Percentiles rank a stretch among this genome's conserved stretches.
Conservation (phyloP, 192 early-diverging fungal species). For the Mortierella antarctica region DNA sequence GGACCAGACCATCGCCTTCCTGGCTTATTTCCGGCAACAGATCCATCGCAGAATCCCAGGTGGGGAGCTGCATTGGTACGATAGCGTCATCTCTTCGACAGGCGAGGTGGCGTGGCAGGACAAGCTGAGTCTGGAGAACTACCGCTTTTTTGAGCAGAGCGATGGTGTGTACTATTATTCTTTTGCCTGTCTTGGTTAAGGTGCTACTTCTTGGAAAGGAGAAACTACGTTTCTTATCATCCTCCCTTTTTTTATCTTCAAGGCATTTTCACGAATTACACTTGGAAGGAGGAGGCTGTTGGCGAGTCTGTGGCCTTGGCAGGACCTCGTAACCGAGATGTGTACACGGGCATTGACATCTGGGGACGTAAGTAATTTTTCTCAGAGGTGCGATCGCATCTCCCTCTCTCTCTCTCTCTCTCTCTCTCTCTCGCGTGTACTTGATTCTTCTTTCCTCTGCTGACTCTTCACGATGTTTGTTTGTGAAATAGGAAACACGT, state of each 20-base stretch:
- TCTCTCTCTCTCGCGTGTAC: too few relatives aligned
- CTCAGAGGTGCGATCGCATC: background rate
- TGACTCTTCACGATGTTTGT: background rate
- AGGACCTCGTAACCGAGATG: slow-evolving; percentile 48
- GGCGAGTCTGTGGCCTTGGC: slow-evolving; percentile 48
- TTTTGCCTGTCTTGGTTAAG: slow-evolving; percentile 58
- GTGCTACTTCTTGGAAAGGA: background rate
- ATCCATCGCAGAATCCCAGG: slow-evolving; percentile 62
- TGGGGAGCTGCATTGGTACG: slow-evolving; percentile 70
- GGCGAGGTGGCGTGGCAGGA: slow-evolving; percentile 68
- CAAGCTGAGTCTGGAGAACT: slow-evolving; percentile 60
- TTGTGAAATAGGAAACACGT: slow-evolving; percentile 25
- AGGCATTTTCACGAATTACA: slow-evolving; percentile 49
- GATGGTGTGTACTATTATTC: slow-evolving; percentile 60
- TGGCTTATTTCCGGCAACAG: slow-evolving; percentile 57
- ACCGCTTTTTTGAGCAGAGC: slow-evolving; percentile 61
- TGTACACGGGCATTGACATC: slow-evolving; percentile 74
- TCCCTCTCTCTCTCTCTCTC: too few relatives aligned
- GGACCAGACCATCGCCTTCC: slow-evolving; percentile 41
- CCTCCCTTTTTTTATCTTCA: background rate
- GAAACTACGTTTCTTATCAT: background rate
- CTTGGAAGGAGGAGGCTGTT: slow-evolving; percentile 37
- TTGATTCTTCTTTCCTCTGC: background rate
- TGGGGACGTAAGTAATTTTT: slow-evolving; percentile 67
- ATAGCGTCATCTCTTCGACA: slow-evolving; percentile 62